Evolutionary conservation across 768 basidiomycete species (phyloP).

Genomic region (Amanita phalloides): DNA sequence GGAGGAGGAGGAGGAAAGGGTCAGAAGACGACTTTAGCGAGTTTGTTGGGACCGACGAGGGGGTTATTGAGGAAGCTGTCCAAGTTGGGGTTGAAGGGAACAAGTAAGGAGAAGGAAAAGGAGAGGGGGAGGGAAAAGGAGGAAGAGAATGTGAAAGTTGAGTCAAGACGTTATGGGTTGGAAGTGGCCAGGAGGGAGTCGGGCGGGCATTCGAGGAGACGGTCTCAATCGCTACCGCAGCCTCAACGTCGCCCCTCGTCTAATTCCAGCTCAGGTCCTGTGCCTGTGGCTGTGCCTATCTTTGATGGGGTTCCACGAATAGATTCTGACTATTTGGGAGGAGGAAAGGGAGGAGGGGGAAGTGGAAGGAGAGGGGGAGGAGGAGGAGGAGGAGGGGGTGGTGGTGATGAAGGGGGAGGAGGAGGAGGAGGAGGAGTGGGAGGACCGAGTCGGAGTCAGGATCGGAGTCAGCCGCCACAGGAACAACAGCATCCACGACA

Average conservation of each 20-base stretch:
- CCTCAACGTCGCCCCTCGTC: no score
- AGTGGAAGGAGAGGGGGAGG: not conserved
- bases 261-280: no score
- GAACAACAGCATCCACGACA: no score
- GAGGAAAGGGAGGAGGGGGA: no score
- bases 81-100: not conserved
- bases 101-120: not conserved
- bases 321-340: no score
- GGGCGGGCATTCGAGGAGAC: no score
- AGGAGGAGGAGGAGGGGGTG: not conserved
- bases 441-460: not conserved
- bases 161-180: no score
- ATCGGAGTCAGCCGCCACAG: not conserved
- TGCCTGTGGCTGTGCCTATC: no score
- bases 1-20: not conserved
- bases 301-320: no score
- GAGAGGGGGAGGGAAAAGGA: not conserved
- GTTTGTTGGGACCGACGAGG: constrained; percentile 2
- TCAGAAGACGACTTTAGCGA: constrained; percentile 1
- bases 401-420: not conserved
- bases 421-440: not conserved
- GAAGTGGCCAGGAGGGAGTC: no score
- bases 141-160: no score
- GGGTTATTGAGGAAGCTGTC: constrained; percentile 1
- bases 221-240: no score